Base-by-base conservation (phyloP, 179 eudicot species). In the Beta macrorhiza region DNA sequence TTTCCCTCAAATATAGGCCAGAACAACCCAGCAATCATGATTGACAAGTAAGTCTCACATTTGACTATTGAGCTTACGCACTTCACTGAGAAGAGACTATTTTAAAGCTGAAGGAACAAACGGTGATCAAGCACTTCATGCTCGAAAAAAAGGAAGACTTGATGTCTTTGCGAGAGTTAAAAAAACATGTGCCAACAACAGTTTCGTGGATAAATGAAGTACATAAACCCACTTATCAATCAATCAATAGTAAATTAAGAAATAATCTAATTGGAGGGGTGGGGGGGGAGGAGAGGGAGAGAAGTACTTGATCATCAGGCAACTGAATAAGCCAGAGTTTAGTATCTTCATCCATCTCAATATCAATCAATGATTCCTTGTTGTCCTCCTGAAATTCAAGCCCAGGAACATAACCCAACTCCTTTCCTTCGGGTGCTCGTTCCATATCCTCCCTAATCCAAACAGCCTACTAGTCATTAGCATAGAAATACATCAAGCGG, bases 311-410 rank as follows among this genome's bases (percentile, higher is more conserved):
- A 81, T 88, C 87, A 67, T 85, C 82, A 67, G 95, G 95, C 85
- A 90, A 90, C 55, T 92, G 93, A 77, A 92, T 85, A n/a, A 92
- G 91, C 95, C 97, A 91, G 55, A 92, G 86, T 79, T 92, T 95
- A 62, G 89, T 84, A 0, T 88, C 85, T 72, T 89, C 90, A 51
- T 85, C 82, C 47, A 83, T 32, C 6, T 81, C 65, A 76, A 91
- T 86, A 58, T 92, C 90, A 69, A 90, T 82, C 19, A 92, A 88
- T 5, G 97, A 81, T 58, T 88, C 92, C 76, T 82, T 88, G 22
- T 79, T 68, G 45, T 85, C 88, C 83, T 90, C 92, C 61, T 80
- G 53, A 78, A 87, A 92, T 13, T 85, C 93, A 29, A 81, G 42
- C 10, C 84, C 78, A 63, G 91, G 83, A 74, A 79, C 70, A 71